A percentile compares a stretch with the other conserved stretches of the same genome.
phyloP scores from a whole-genome alignment of 345 rosid genomes.

The Gossypium arboreum region DNA sequence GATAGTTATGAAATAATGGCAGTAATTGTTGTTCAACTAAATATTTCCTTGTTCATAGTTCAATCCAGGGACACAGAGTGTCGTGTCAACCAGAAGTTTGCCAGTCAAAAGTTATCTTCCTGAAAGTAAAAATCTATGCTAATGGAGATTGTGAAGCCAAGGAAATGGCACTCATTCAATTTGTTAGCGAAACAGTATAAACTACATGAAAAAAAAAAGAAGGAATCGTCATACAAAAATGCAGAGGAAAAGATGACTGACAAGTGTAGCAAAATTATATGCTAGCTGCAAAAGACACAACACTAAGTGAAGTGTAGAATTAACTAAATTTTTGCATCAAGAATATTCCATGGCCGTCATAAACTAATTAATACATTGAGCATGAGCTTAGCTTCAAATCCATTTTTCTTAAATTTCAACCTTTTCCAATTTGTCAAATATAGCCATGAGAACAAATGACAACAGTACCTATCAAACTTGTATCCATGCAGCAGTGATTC shows the following conservation, averaged over 20 bases:
- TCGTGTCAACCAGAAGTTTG: too few relatives aligned
- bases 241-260: not conserved
- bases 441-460: not conserved
- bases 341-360: not conserved
- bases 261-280: not conserved
- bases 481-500: slow-evolving; percentile 95
- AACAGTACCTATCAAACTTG: slow-evolving; percentile 89
- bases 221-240: not conserved
- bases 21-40: not conserved
- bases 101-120: not conserved
- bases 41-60: not conserved
- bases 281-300: not conserved
- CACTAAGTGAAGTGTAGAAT: not conserved
- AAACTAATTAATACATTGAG: not conserved
- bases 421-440: not conserved
- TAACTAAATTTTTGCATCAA: not conserved
- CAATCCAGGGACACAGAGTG: not conserved
- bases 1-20: not conserved
- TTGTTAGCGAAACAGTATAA: not conserved
- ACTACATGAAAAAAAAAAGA: not conserved
- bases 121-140: not conserved
- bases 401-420: not conserved
- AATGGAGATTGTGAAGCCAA: not conserved
- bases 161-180: not conserved
- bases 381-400: not conserved